Evolutionary conservation across 768 basidiomycete species (phyloP), one percentile per base, ranked within the genome.

Genomic region (Lyophyllum semitale): DNA sequence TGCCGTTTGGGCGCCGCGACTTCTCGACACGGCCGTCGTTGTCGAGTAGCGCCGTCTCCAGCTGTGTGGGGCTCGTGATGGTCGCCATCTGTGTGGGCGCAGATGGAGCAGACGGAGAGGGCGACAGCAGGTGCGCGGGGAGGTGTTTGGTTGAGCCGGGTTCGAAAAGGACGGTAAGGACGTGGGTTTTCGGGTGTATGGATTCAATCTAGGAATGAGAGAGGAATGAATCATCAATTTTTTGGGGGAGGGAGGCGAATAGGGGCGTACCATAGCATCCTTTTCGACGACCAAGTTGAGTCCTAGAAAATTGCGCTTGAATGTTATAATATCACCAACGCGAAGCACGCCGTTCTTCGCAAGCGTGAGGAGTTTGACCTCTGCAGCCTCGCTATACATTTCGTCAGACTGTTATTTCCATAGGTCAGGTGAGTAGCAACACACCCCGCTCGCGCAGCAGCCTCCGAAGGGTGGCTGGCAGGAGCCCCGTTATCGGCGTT

Each of bases 281-380:
- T 84, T 85, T 67, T 83, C 81, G n/a, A 85, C 69, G 1, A 66
- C 53, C 13, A 79, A 27, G 44, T 70, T 66, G 8, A 73, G 53
- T 3, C 61, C 59, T 0, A 75, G 47, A 60, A 86, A 85, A n/a
- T 70, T 66, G 15, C 84, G 77, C 54, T 69, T 73, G 62, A 84
- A 83, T 2, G 78, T 74, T 12, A 87, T 68, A 5, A 87, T 67
- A 66, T 87, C 85, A 3, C 83, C 84, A 17, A 74, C 73, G 37
- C 73, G 71, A 29, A 85, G 52, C 12, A 83, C 70, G 0, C 71
- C 72, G 40, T 71, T 70, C 61, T 77, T 76, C 5, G 70, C 79
- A 12, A 87, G 72, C 17, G 72, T 73, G 13, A 63, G 58, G 4
- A 85, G 67, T 55, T 77, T 80, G 46, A 82, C 59, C 57, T 80